Evolutionary conservation across 768 basidiomycete genomes (phyloP).

Genomic region (Kwoniella bestiolae): DNA sequence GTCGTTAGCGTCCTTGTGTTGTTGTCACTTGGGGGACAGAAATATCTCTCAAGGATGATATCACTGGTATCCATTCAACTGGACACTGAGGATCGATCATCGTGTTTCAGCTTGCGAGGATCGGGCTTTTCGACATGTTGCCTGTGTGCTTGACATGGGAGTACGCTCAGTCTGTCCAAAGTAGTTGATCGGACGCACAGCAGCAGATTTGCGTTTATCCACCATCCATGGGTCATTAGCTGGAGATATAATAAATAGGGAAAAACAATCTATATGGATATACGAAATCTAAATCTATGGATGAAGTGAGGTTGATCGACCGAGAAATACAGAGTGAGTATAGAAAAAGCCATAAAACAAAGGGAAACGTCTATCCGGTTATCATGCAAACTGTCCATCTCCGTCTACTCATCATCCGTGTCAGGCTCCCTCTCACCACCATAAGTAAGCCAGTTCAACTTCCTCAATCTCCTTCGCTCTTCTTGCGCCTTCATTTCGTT

Average conservation of each 20-base stretch:
- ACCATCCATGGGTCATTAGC: not conserved
- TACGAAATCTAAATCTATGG: not conserved
- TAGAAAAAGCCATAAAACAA: no score
- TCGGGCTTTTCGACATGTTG: no score
- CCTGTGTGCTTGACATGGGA: no score
- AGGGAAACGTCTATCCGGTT: not conserved
- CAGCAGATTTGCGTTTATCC: not conserved
- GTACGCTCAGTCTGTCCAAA: no score
- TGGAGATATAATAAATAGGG: not conserved
- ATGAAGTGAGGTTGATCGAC: not conserved
- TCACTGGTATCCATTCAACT: no score
- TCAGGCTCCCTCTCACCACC: conserved; percentile 65
- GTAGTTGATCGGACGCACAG: not conserved
- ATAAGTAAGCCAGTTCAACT: conserved; percentile 78
- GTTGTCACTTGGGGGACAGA: no score
- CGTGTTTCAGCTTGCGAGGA: no score
- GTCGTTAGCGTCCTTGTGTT: no score
- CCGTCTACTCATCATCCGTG: conserved; percentile 47
- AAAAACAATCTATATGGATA: not conserved
- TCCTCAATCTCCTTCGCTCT: conserved; percentile 77
- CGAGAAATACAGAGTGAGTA: not conserved
- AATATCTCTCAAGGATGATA: no score
- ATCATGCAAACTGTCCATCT: not conserved
- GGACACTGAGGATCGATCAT: no score
- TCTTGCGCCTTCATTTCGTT: conserved; percentile 79